Conservation (phyloP, 805 yeast species). For the Ogataea chonburiensis region DNA sequence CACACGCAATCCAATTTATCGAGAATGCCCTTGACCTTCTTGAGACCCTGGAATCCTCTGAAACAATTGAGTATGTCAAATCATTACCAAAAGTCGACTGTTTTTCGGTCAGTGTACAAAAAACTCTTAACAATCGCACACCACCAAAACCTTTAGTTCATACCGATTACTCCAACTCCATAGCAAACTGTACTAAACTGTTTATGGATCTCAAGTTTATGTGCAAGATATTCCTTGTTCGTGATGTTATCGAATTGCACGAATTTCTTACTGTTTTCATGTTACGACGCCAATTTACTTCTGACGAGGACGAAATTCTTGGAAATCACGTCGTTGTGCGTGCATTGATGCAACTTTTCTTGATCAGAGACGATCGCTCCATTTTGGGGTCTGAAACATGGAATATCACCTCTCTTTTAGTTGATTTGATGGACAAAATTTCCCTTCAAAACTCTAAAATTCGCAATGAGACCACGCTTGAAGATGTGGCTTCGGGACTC, state of each 20-base stretch:
- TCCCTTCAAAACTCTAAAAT: constrained; percentile 27
- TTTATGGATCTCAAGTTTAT: constrained; percentile 40
- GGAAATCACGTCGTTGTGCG: constrained; percentile 52
- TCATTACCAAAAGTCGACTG: constrained; percentile 34
- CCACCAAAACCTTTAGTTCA: constrained; percentile 40
- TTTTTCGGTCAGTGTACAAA: constrained; percentile 49
- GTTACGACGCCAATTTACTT: constrained; percentile 26
- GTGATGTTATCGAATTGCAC: constrained; percentile 27
- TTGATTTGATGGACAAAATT: constrained; percentile 27
- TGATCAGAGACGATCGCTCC: constrained; percentile 60
- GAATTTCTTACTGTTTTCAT: constrained; percentile 28
- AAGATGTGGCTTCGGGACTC: constrained; percentile 23
- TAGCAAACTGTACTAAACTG: constrained; percentile 26
- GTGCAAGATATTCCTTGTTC: constrained; percentile 32
- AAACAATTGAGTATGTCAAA: constrained; percentile 21
- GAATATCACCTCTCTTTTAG: constrained; percentile 37
- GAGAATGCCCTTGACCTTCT: constrained; percentile 8
- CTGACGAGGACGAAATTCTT: constrained; percentile 30
- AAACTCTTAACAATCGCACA: constrained; percentile 44
- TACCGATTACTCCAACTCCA: constrained; percentile 23
- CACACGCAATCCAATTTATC: constrained; percentile 8
- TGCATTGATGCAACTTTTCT: constrained; percentile 59
- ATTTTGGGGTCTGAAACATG: constrained; percentile 48
- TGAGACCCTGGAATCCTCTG: constrained; percentile 4
- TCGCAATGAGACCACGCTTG: constrained; percentile 11